A percentile compares a stretch with the other conserved stretches of the same genome.
These are phyloP conservation scores for Pestalotiopsis fici DNA, from an alignment of 2,329 filamentous ascomycete species.

Conservation along the genomic window DNA sequence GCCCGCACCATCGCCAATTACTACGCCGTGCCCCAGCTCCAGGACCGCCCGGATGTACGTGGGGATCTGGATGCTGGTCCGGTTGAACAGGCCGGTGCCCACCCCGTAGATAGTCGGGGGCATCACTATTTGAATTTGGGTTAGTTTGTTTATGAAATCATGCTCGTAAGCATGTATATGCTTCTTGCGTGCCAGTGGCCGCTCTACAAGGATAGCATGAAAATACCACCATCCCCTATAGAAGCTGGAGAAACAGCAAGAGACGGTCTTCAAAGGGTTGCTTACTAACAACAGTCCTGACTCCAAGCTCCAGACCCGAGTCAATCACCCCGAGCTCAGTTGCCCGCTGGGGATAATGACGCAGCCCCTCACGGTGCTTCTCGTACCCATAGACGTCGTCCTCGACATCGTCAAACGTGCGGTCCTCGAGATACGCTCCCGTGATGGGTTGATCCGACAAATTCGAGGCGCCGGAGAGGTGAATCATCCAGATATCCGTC, in stretches of 20 bases:
- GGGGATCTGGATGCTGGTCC: constrained; percentile 38
- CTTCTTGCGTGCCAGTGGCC: too few species aligned
- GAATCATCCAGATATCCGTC: constrained; percentile 32
- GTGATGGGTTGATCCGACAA: constrained; percentile 42
- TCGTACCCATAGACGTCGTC: constrained; percentile 45
- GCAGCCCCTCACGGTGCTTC: constrained; percentile 32
- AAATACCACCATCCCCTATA: not conserved
- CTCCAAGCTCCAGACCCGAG: constrained; percentile 34
- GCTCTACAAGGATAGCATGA: not conserved
- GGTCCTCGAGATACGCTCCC: constrained; percentile 3
- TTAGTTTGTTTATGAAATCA: not conserved
- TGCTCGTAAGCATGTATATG: too few species aligned
- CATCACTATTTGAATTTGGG: constrained; percentile 10
- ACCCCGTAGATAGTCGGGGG: constrained; percentile 47
- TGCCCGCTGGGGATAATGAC: constrained; percentile 42
- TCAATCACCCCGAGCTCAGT: constrained; percentile 44
- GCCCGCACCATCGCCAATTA: constrained; percentile 33
- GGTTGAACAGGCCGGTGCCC: constrained; percentile 43
- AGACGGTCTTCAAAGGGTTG: not conserved
- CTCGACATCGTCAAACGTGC: constrained; percentile 38
- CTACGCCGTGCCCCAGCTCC: constrained; percentile 25
- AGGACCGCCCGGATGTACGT: constrained; percentile 13
- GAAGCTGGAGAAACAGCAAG: not conserved
- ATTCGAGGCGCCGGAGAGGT: constrained; percentile 37
- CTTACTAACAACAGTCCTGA: constrained; percentile 40